Evolutionary conservation across 257 asterid genomes (phyloP), one percentile per base, ranked within the genome.

Genomic region (Nyctanthes arbortristis): DNA sequence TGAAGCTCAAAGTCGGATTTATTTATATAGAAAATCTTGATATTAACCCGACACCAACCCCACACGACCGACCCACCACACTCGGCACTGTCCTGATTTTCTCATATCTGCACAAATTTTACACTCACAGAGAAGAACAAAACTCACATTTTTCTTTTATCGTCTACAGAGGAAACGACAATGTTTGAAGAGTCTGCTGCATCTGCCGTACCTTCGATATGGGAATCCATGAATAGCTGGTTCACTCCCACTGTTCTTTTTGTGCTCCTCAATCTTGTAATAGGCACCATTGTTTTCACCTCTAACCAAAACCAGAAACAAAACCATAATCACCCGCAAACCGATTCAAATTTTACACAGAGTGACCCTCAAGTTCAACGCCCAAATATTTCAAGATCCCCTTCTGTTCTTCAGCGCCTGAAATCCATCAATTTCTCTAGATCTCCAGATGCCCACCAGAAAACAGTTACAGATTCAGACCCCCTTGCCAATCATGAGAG

Each of bases 141-240:
- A 6, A 9, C 13, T 39, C 13, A n/a, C n/a, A n/a, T 9, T 39
- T 39, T 10, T 39, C 13, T 52, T 52, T 25, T 24, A 8, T 52
- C 29, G 66, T 55, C 63, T 4, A 63, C 24, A 55, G 31, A 34
- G 36, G 52, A 52, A 30, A 25, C 18, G 36, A 73, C 55, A 68
- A 82, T 82, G 87, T 76, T 72, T 34, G 87, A 79, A 66, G 87
- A 82, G 6, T 73, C 82, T 31, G 80, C 82, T 31, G 80, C 77
- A 34, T 64, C 87, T 24, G 13, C 79, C 10, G 43, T 78, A 18
- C 82, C 87, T 63, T 82, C 87, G 36, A 56, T 79, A 58, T 76
- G 84, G 84, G 73, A 84, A 22, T 79, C 82, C 61, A 75, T 82
- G 82, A 79, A 79, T 71, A 82, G 80, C 78, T 82, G 82, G 87